A percentile compares a stretch with the other conserved stretches of the same genome.
Evolutionary conservation across 148 eudicot species (phyloP).

Genomic region (Vaccinium macrocarpon): DNA sequence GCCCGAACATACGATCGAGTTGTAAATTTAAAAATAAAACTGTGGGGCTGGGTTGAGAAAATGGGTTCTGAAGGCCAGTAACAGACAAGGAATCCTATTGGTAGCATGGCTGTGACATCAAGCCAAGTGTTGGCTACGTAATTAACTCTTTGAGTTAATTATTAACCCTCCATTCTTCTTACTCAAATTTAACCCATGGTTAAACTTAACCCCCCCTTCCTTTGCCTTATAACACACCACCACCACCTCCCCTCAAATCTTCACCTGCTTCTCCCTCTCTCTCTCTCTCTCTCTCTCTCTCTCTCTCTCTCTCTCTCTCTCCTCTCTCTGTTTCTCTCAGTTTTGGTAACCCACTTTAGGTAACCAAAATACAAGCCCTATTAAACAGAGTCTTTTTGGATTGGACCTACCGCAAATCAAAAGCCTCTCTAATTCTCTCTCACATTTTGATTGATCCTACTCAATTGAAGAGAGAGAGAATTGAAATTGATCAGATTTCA

Average conservation of each 20-base stretch:
- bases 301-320: neutral
- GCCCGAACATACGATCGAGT: too few relatives aligned
- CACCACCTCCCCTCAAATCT: neutral
- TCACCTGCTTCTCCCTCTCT: neutral
- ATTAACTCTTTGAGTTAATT: slow-evolving; percentile 13
- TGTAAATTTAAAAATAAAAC: too few relatives aligned
- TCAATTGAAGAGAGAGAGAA: slow-evolving; percentile 3
- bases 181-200: neutral
- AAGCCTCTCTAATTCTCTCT: neutral
- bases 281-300: neutral
- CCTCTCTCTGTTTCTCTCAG: slow-evolving; percentile 11
- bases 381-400: neutral
- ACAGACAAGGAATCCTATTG: slow-evolving; percentile 27
- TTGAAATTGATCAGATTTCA: neutral
- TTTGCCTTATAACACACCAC: neutral
- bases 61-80: neutral
- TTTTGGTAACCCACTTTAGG: slow-evolving; percentile 54
- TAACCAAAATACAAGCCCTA: slow-evolving; percentile 36
- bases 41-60: neutral
- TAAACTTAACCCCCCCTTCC: neutral
- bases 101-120: slow-evolving; percentile 45
- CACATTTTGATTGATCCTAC: neutral
- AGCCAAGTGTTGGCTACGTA: slow-evolving; percentile 46
- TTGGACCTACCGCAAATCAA: slow-evolving; percentile 22
- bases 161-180: neutral